Conservation (phyloP, 495 filamentous ascomycete genomes). For the Hamigera avellanea region DNA sequence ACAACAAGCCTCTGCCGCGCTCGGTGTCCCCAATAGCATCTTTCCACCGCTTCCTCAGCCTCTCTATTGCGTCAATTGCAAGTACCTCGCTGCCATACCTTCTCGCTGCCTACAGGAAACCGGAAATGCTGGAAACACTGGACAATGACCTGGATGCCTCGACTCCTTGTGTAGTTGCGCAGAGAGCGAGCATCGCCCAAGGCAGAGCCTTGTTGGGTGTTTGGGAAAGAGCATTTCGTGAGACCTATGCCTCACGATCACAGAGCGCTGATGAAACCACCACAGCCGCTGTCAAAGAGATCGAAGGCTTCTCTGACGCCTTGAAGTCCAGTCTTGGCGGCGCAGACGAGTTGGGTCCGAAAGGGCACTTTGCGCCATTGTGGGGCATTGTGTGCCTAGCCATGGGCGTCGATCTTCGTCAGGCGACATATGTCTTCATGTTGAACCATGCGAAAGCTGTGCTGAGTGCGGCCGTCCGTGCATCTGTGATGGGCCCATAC, state of each 20-base stretch:
- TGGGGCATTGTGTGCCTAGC: constrained; percentile 63
- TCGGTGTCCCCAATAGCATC: constrained; percentile 24
- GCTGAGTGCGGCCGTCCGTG: constrained; percentile 77
- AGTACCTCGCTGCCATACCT: constrained; percentile 77
- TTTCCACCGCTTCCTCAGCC: constrained; percentile 64
- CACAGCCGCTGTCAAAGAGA: constrained; percentile 14
- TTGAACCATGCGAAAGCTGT: constrained; percentile 82
- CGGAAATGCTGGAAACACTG: constrained; percentile 42
- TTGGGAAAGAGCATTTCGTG: constrained; percentile 69
- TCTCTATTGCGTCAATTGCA: constrained; percentile 69
- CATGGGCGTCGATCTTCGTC: constrained; percentile 47
- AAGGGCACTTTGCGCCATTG: constrained; percentile 67
- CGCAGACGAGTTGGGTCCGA: constrained; percentile 20
- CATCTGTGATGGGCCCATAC: constrained; percentile 85
- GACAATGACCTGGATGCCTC: constrained; percentile 83
- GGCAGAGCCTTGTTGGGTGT: constrained; percentile 75
- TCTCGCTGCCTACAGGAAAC: constrained; percentile 58
- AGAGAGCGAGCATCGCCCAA: constrained; percentile 73
- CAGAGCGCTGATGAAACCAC: constrained; percentile 1
- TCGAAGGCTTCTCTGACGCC: constrained; percentile 27
- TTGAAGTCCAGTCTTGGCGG: constrained; percentile 22
- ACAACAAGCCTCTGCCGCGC: constrained; percentile 42
- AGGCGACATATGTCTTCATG: constrained; percentile 75
- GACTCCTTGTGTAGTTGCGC: constrained; percentile 75
- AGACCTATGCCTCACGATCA: constrained; percentile 12